These are phyloP conservation scores for Ciborinia camelliae DNA, from an alignment of 2,329 filamentous ascomycete genomes.

Conservation along the genomic window DNA sequence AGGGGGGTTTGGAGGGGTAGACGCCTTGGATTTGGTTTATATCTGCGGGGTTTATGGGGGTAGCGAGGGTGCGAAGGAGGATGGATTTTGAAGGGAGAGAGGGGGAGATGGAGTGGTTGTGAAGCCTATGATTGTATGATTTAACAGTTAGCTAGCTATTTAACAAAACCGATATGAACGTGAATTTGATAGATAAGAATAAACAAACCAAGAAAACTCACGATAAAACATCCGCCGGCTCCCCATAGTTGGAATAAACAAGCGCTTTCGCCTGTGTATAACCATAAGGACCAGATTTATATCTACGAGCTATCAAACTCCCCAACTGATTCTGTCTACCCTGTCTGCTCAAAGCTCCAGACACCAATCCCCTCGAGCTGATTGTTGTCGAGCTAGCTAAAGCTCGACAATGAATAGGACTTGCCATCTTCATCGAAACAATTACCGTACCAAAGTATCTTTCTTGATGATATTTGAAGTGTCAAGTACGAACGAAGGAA, in stretches of 20 bases:
- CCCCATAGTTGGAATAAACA: constrained; percentile 70
- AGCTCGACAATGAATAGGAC: not conserved
- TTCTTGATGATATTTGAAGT: not conserved
- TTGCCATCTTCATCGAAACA: constrained; percentile 10
- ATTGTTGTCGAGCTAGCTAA: not conserved
- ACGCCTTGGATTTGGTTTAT: constrained; percentile 98
- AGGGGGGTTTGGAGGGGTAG: constrained; percentile 81
- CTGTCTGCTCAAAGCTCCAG: not conserved
- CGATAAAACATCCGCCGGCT: constrained; percentile 68
- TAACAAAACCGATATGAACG: too few relatives aligned
- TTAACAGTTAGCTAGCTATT: constrained; percentile 19
- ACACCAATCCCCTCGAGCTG: not conserved
- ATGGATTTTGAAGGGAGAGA: constrained; percentile 63
- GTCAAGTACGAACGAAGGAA: not conserved
- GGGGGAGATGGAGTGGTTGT: constrained; percentile 74
- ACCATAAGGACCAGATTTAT: constrained; percentile 61
- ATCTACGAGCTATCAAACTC: constrained; percentile 36
- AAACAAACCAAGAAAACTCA: constrained; percentile 37
- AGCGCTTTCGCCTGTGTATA: constrained; percentile 85
- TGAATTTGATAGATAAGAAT: too few relatives aligned
- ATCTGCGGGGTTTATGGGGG: constrained; percentile 94
- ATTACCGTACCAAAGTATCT: not conserved
- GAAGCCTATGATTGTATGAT: constrained; percentile 56
- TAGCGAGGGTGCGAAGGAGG: constrained; percentile 82
- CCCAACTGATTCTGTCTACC: not conserved